Evolutionary conservation across 352 stramenopile species (phyloP).

Genomic region (Pythium folliculosum): DNA sequence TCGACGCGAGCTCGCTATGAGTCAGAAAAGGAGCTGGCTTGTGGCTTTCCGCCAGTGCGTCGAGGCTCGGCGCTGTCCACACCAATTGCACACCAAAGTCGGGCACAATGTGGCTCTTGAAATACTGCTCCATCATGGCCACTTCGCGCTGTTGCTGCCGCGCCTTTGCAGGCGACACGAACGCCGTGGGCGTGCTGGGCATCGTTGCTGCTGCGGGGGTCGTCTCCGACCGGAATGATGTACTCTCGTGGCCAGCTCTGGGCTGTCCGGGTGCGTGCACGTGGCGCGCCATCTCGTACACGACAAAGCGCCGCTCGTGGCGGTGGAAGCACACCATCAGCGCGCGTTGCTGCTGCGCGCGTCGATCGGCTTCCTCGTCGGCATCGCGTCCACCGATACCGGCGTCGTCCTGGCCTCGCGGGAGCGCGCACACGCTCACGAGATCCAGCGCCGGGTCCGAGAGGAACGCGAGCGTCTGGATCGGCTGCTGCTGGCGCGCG

Average conservation of each 20-base stretch:
- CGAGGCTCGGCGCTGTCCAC: conserved; percentile 27
- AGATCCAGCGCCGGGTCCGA: conserved; percentile 57
- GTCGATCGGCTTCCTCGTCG: not conserved
- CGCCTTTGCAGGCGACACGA: conserved; percentile 28
- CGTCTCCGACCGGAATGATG: not conserved
- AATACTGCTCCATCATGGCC: conserved; percentile 23
- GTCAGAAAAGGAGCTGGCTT: too few relatives aligned
- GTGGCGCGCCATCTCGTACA: conserved; percentile 42
- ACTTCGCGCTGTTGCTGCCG: conserved; percentile 30
- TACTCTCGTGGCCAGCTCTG: not conserved
- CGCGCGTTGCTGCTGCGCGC: conserved; percentile 6
- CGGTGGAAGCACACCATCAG: conserved; percentile 58
- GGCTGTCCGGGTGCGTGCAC: not conserved
- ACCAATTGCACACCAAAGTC: conserved; percentile 18
- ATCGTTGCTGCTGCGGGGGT: not conserved
- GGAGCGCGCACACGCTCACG: conserved; percentile 37
- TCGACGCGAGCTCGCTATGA: not conserved
- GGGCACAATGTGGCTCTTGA: conserved; percentile 29
- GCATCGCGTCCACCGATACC: not conserved
- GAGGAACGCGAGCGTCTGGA: conserved; percentile 35
- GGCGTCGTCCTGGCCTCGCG: conserved; percentile 11
- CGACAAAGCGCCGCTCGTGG: conserved; percentile 47
- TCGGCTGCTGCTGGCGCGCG: not conserved
- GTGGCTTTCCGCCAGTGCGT: conserved; percentile 16
- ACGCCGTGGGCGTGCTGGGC: conserved; percentile 2